Percentiles rank a stretch among this genome's conserved stretches.
Evolutionary conservation across 2,329 filamentous ascomycete genomes (phyloP).

Genomic region (Penicillium sp.): DNA sequence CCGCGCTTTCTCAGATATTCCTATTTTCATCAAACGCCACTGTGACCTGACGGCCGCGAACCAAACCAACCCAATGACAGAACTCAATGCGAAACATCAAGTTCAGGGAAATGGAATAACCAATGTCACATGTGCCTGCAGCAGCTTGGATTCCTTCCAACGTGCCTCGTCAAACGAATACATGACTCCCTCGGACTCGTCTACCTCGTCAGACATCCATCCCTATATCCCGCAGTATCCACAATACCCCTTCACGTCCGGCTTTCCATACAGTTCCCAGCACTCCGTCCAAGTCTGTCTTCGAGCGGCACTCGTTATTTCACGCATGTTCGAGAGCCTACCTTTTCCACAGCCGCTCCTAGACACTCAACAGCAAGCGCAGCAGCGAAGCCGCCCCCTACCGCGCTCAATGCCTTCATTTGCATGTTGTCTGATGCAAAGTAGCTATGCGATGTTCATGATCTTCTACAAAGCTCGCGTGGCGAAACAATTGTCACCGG

Average conservation of each 20-base stretch:
- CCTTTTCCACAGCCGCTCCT: constrained; percentile 34
- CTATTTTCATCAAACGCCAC: constrained; percentile 43
- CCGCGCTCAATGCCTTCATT: constrained; percentile 46
- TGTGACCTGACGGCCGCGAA: constrained; percentile 40
- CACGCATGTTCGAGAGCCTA: constrained; percentile 38
- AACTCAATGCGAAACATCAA: constrained; percentile 10
- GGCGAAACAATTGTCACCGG: constrained; percentile 29
- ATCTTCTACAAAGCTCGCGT: constrained; percentile 41
- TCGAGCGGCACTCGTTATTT: constrained; percentile 37
- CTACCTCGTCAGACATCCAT: constrained; percentile 28
- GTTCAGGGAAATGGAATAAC: constrained; percentile 20
- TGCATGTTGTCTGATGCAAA: constrained; percentile 45
- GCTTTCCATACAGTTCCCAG: constrained; percentile 40
- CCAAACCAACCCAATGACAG: constrained; percentile 7
- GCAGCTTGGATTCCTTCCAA: constrained; percentile 28
- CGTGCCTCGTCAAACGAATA: constrained; percentile 28
- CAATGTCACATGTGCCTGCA: constrained; percentile 31
- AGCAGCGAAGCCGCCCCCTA: constrained; percentile 12
- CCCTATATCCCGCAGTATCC: constrained; percentile 25
- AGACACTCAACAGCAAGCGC: constrained; percentile 16
- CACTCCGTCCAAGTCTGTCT: constrained; percentile 41
- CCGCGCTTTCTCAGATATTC: constrained; percentile 43
- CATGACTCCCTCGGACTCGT: constrained; percentile 31
- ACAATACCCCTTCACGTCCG: constrained; percentile 29
- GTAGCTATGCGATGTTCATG: constrained; percentile 45